These are phyloP conservation scores for Aspergillus latus DNA, from an alignment of 2,329 filamentous ascomycete genomes.

Conservation along the genomic window DNA sequence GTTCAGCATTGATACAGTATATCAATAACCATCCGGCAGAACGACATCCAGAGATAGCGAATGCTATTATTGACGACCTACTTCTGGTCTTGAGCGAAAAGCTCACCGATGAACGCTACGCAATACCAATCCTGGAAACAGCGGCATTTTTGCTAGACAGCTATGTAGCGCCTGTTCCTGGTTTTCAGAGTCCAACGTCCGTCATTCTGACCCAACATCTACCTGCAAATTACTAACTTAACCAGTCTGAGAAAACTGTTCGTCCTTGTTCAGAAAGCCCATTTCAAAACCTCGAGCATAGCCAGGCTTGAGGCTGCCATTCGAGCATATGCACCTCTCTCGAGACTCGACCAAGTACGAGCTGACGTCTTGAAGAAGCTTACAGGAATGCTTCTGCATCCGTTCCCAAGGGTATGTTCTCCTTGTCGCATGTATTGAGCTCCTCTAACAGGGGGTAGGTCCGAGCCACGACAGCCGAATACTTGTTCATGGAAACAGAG, in stretches of 20 bases:
- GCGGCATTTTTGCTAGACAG: slow-evolving; percentile 73
- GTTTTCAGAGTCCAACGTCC: slow-evolving; percentile 46
- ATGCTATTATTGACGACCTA: slow-evolving; percentile 53
- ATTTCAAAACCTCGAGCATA: slow-evolving; percentile 80
- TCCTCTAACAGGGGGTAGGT: slow-evolving; percentile 27
- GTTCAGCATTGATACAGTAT: slow-evolving; percentile 42
- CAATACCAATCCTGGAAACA: slow-evolving; percentile 75
- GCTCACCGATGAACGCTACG: slow-evolving; percentile 64
- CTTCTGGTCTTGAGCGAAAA: slow-evolving; percentile 55
- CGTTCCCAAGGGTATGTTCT: slow-evolving; percentile 70
- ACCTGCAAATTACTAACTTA: background rate
- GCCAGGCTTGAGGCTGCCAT: slow-evolving; percentile 78
- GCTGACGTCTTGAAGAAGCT: slow-evolving; percentile 67
- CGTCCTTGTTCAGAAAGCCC: slow-evolving; percentile 69
- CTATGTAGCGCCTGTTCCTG: slow-evolving; percentile 38
- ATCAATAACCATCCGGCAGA: slow-evolving; percentile 26
- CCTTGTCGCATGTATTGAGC: background rate
- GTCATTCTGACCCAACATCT: slow-evolving; percentile 2
- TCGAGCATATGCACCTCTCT: slow-evolving; percentile 73
- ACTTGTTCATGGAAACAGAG: slow-evolving; percentile 36
- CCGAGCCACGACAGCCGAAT: slow-evolving; percentile 37
- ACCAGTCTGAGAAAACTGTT: slow-evolving; percentile 62
- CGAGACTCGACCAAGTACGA: slow-evolving; percentile 50
- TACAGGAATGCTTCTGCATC: slow-evolving; percentile 71
- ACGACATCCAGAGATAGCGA: slow-evolving; percentile 41